A percentile compares a stretch with the other conserved stretches of the same genome.
phyloP scores from a whole-genome alignment of 179 eudicot genomes.

The Beta corolliflora region DNA sequence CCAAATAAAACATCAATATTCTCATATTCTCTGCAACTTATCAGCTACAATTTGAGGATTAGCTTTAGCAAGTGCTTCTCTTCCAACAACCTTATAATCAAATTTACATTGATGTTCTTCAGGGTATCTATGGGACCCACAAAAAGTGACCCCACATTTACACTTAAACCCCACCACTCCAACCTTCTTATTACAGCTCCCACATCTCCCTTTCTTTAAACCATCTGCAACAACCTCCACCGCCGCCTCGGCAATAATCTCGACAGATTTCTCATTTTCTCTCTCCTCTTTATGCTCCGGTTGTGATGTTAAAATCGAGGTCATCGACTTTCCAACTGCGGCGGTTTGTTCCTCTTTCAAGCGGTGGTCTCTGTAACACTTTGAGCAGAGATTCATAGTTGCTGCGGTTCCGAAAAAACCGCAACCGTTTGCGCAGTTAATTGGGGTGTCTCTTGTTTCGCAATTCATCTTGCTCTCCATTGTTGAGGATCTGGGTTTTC shows the following conservation, averaged over 20 bases:
- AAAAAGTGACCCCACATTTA: constrained; percentile 41
- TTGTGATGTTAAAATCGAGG: not conserved
- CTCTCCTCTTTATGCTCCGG: too few relatives aligned
- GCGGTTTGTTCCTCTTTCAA: constrained; percentile 44
- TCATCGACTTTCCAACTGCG: constrained; percentile 33
- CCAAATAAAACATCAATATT: too few relatives aligned
- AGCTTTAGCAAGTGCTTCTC: constrained; percentile 33
- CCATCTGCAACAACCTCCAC: not conserved
- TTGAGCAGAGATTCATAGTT: constrained; percentile 73
- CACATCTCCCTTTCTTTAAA: constrained; percentile 25
- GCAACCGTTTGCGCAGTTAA: constrained; percentile 64
- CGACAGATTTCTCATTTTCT: too few relatives aligned
- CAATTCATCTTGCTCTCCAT: not conserved
- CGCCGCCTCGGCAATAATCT: not conserved
- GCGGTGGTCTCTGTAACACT: constrained; percentile 52
- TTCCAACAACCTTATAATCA: constrained; percentile 35
- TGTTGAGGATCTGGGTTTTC: not conserved
- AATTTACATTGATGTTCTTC: constrained; percentile 42
- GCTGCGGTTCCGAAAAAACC: constrained; percentile 74
- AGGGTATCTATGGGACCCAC: constrained; percentile 50
- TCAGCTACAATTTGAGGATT: constrained; percentile 33
- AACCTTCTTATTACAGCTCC: constrained; percentile 45
- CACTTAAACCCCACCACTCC: constrained; percentile 49
- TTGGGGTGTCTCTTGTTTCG: constrained; percentile 38
- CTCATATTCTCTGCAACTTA: not conserved